Percentiles rank a stretch among this genome's conserved stretches.
Conservation (phyloP, 306 rosid genomes). For the Cucumis hystrix region DNA sequence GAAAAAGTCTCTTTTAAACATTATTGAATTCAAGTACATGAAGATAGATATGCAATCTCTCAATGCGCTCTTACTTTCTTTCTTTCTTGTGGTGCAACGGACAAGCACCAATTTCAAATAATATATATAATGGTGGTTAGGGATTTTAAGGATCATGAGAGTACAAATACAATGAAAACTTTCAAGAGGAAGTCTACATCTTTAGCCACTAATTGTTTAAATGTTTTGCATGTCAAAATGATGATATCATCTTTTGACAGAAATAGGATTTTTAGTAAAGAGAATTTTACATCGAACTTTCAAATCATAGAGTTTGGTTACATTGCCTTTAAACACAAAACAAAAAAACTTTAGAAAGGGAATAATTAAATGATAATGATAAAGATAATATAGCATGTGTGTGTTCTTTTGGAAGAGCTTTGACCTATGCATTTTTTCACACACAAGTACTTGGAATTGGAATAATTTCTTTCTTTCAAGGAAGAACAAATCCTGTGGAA, state of each 20-base stretch:
- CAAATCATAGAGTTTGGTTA: constrained; percentile 2
- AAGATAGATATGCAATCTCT: not conserved
- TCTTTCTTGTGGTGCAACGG: not conserved
- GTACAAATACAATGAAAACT: not conserved
- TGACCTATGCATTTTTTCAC: not conserved
- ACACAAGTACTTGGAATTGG: not conserved
- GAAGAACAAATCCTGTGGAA: not conserved
- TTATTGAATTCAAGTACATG: constrained; percentile 3
- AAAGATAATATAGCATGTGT: not conserved
- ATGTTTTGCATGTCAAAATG: not conserved
- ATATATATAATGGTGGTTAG: not conserved
- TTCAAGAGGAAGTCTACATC: not conserved
- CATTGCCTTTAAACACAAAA: not conserved
- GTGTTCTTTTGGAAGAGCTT: not conserved
- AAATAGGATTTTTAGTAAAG: not conserved
- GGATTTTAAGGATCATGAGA: not conserved
- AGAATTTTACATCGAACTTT: not conserved
- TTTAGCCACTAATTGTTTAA: not conserved
- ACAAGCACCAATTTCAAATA: not conserved
- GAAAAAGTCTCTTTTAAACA: not conserved
- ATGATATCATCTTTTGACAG: not conserved
- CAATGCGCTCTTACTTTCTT: not conserved
- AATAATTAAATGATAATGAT: not conserved
- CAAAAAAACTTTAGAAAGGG: not conserved
- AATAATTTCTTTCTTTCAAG: not conserved